phyloP scores from a whole-genome alignment of 2,329 filamentous ascomycete genomes.

The Hymenoscyphus scutula region DNA sequence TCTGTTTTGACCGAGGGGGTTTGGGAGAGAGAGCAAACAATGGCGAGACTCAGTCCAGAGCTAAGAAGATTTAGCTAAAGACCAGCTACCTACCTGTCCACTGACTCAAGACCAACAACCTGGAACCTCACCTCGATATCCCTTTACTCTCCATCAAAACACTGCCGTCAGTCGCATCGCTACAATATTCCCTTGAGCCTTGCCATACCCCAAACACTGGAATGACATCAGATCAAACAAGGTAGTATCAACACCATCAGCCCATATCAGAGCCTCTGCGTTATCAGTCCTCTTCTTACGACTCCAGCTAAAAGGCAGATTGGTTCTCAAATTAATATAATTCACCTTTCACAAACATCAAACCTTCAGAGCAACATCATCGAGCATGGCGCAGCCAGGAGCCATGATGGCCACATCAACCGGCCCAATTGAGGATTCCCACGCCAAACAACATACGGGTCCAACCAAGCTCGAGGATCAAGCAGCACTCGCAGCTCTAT shows the following conservation, averaged over 20 bases:
- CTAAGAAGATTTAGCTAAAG: background rate
- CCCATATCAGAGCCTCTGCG: background rate
- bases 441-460: constrained; percentile 20
- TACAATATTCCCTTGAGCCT: no score
- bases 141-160: background rate
- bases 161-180: background rate
- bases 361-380: background rate
- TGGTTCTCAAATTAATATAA: background rate
- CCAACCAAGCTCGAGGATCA: constrained; percentile 39
- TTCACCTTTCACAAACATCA: background rate
- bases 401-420: constrained; percentile 18
- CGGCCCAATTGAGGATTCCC: constrained; percentile 20
- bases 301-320: background rate
- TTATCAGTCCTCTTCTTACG: background rate
- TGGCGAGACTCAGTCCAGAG: background rate
- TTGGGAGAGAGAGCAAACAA: background rate
- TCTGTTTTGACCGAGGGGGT: background rate
- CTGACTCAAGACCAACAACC: background rate
- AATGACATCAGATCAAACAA: background rate
- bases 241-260: background rate
- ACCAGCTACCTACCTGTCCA: background rate
- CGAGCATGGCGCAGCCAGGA: constrained; percentile 10
- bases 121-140: background rate
- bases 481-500: constrained; percentile 61
- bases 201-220: background rate